Evolutionary conservation across 2,329 filamentous ascomycete genomes (phyloP).

Genomic region (Stachybotrys elegans): DNA sequence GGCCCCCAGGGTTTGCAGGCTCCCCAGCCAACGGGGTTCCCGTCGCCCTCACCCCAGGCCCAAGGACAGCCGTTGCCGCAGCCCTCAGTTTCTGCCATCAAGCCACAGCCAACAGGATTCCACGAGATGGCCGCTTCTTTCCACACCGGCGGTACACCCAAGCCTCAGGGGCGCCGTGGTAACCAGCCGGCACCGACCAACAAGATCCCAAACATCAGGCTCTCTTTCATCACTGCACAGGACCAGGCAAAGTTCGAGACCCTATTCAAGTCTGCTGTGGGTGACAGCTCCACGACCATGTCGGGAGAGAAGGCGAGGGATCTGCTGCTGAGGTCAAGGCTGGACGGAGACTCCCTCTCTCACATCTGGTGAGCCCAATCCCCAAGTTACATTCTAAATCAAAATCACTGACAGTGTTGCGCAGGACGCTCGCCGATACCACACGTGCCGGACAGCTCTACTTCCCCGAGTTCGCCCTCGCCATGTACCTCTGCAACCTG

Average conservation of each 20-base stretch:
- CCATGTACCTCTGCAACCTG: conserved; percentile 98
- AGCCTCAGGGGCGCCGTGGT: conserved; percentile 39
- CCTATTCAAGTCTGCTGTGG: conserved; percentile 91
- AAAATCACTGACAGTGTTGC: no score
- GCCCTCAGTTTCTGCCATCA: conserved; percentile 54
- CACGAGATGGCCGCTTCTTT: conserved; percentile 64
- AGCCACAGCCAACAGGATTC: conserved; percentile 63
- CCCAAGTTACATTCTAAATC: no score
- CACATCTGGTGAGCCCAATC: conserved; percentile 71
- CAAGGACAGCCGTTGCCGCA: no score
- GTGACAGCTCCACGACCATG: conserved; percentile 77
- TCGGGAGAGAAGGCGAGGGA: conserved; percentile 91
- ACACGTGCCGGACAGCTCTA: conserved; percentile 94
- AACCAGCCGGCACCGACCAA: conserved; percentile 45
- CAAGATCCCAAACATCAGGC: conserved; percentile 87
- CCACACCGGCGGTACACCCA: conserved; percentile 43
- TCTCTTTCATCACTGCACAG: conserved; percentile 92
- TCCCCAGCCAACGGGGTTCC: conserved; percentile 40
- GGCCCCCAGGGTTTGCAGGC: conserved; percentile 30
- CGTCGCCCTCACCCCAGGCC: conserved; percentile 39
- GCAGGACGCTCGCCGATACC: conserved; percentile 85
- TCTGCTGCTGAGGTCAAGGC: conserved; percentile 78
- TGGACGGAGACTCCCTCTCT: conserved; percentile 81
- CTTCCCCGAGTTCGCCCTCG: conserved; percentile 94
- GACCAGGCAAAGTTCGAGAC: conserved; percentile 98